These are phyloP conservation scores for Plantago elongata DNA, from an alignment of 257 asterid genomes.

Conservation along the genomic window DNA sequence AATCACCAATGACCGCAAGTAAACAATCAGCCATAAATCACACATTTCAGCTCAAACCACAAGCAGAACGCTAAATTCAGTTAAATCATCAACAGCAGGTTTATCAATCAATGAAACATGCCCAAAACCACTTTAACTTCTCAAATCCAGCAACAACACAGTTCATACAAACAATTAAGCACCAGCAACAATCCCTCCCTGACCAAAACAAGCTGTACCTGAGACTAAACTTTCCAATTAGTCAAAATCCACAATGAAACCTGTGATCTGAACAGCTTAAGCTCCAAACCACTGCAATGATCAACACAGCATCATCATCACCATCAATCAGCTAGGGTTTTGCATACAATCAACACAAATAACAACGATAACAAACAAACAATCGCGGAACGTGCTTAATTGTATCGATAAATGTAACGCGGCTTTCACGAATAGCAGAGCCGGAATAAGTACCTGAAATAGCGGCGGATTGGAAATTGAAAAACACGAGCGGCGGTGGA, in stretches of 20 bases:
- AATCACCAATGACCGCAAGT: constrained; percentile 7
- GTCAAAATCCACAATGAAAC: constrained; percentile 32
- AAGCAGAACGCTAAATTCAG: constrained; percentile 13
- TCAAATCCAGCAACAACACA: constrained; percentile 21
- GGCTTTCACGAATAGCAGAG: constrained; percentile 9
- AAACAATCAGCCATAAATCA: constrained; percentile 9
- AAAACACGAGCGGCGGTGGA: constrained; percentile 27
- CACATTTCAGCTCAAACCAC: constrained; percentile 18
- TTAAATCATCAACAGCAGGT: background rate
- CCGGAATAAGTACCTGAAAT: constrained; percentile 22
- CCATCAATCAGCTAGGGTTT: constrained; percentile 64
- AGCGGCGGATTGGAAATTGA: constrained; percentile 14
- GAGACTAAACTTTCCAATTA: constrained; percentile 25
- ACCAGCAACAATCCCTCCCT: background rate
- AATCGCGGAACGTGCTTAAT: constrained; percentile 15
- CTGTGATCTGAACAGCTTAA: constrained; percentile 50
- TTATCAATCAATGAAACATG: background rate
- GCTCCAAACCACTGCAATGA: constrained; percentile 42
- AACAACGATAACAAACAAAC: constrained; percentile 3
- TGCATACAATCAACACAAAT: constrained; percentile 18
- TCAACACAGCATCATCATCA: constrained; percentile 23
- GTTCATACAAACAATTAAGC: constrained; percentile 9
- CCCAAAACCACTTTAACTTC: too few relatives aligned
- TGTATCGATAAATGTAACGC: constrained; percentile 18
- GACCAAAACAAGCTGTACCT: constrained; percentile 19